phyloP scores from a whole-genome alignment of 2,329 filamentous ascomycete species.

The Clonostachys rosea region DNA sequence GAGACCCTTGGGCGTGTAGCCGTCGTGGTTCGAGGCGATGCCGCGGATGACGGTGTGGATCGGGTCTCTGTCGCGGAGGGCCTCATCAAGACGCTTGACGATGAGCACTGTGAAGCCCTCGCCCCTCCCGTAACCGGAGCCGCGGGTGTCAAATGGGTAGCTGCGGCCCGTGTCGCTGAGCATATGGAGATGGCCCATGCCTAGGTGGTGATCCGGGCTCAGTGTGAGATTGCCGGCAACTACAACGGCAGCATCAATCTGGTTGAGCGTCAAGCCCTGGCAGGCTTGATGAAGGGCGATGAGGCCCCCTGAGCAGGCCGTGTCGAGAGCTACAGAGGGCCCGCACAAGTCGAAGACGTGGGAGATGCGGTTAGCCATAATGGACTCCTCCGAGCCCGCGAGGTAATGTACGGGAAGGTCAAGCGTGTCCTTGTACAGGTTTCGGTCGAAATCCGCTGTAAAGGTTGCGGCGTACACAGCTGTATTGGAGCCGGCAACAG shows the following conservation, averaged over 20 bases:
- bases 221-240: conserved; percentile 5
- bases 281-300: conserved; percentile 41
- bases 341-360: conserved; percentile 49
- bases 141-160: neutral
- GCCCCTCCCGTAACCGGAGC: conserved; percentile 52
- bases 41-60: conserved; percentile 43
- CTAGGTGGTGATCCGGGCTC: conserved; percentile 17
- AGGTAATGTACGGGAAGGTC: conserved; percentile 29
- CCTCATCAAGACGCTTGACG: conserved; percentile 51
- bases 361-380: conserved; percentile 46
- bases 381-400: conserved; percentile 20
- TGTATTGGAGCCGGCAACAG: conserved; percentile 39
- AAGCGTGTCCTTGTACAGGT: conserved; percentile 36
- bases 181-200: conserved; percentile 13
- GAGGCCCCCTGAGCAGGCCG: conserved; percentile 42
- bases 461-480: conserved; percentile 45
- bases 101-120: conserved; percentile 53
- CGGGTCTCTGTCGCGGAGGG: conserved; percentile 48
- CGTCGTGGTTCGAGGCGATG: conserved; percentile 51
- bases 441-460: conserved; percentile 42
- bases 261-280: conserved; percentile 35
- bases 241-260: neutral
- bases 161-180: neutral
- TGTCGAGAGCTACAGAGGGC: conserved; percentile 44
- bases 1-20: conserved; percentile 39